Conservation (phyloP, 495 filamentous ascomycete genomes). For the Saxispiralis lemnorum region DNA sequence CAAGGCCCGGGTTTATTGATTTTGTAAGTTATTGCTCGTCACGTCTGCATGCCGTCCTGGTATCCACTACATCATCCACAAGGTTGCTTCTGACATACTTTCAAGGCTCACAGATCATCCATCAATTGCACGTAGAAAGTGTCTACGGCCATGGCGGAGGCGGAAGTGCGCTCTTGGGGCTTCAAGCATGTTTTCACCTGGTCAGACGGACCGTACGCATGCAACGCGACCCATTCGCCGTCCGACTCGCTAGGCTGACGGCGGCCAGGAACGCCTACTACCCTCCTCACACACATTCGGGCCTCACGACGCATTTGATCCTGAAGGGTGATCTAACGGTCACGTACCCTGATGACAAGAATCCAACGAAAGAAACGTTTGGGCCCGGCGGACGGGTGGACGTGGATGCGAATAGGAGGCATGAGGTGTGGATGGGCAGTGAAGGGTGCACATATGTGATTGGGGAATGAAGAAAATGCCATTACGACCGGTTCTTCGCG, state of each 20-base stretch:
- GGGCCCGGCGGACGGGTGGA: conserved; percentile 53
- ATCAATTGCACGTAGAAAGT: too few relatives aligned
- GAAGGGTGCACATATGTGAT: conserved; percentile 75
- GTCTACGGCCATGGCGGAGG: conserved; percentile 35
- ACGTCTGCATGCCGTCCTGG: too few relatives aligned
- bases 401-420: conserved; percentile 49
- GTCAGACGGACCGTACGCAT: conserved; percentile 51
- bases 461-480: conserved; percentile 40
- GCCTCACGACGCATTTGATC: conserved; percentile 63
- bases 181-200: conserved; percentile 65
- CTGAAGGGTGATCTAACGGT: conserved; percentile 53
- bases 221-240: conserved; percentile 6
- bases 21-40: too few relatives aligned
- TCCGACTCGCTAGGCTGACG: background rate
- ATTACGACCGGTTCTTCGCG: too few relatives aligned
- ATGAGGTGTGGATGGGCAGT: conserved; percentile 71
- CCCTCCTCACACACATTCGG: conserved; percentile 50
- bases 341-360: conserved; percentile 49
- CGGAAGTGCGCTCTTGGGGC: conserved; percentile 56
- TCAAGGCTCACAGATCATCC: conserved; percentile 16
- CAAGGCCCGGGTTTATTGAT: too few relatives aligned
- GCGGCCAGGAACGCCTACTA: conserved; percentile 49
- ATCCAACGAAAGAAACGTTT: conserved; percentile 46
- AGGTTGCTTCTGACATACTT: too few relatives aligned
- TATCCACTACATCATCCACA: too few relatives aligned